These are phyloP conservation scores for Paratinospora sagittata DNA, from an alignment of 164 flowering plant genomes.

Conservation along the genomic window DNA sequence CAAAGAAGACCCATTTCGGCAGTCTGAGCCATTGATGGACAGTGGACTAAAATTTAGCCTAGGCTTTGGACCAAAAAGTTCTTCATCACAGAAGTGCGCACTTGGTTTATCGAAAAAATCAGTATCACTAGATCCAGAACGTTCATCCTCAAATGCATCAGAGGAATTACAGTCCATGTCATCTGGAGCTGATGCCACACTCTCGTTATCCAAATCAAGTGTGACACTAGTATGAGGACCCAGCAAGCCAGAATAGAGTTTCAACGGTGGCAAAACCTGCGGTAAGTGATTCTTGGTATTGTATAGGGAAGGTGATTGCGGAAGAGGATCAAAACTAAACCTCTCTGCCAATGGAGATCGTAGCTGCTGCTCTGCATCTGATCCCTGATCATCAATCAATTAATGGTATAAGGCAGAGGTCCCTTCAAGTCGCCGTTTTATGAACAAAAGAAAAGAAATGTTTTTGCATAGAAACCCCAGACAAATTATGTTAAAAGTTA, in stretches of 20 bases:
- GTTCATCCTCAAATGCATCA: conserved; percentile 36
- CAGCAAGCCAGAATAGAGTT: conserved; percentile 50
- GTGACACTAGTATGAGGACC: conserved; percentile 27
- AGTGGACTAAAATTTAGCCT: too few species aligned
- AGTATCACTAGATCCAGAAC: conserved; percentile 21
- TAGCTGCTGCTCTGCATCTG: conserved; percentile 27
- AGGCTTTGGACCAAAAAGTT: conserved; percentile 18
- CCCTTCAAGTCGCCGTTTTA: too few species aligned
- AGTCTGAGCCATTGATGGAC: neutral
- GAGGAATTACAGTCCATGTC: conserved; percentile 29
- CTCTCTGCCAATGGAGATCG: conserved; percentile 47
- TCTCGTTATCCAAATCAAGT: conserved; percentile 29
- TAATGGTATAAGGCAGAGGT: neutral
- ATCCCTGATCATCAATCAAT: conserved; percentile 33
- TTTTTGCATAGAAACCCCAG: neutral
- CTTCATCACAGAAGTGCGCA: conserved; percentile 21
- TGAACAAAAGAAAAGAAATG: neutral
- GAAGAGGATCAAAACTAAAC: conserved; percentile 21
- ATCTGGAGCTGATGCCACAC: conserved; percentile 54
- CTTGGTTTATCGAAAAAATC: conserved; percentile 25
- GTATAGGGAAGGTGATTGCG: conserved; percentile 33
- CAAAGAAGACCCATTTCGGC: conserved; percentile 18
- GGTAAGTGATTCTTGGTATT: conserved; percentile 23
- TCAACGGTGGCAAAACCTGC: conserved; percentile 54
- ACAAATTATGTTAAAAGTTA: neutral